Percentiles rank a stretch among this genome's conserved stretches.
Evolutionary conservation across 2,329 filamentous ascomycete species (phyloP).

Genomic region (Colletotrichum shisoi): DNA sequence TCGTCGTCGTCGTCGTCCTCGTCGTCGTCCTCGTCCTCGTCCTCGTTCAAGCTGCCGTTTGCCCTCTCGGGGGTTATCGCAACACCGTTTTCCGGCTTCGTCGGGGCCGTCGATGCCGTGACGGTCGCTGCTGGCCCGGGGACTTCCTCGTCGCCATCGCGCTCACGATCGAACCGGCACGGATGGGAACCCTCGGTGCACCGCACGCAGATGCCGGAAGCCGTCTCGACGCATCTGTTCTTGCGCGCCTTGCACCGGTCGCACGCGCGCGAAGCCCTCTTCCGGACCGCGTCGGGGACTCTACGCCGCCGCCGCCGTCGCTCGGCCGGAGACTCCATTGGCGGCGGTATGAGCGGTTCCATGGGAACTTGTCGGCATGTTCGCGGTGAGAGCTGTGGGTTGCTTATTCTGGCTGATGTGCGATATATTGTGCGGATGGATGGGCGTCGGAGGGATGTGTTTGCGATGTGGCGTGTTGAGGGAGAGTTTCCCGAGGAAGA

Average conservation of each 20-base stretch:
- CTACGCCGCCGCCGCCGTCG: constrained; percentile 41
- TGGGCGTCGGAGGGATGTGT: neutral
- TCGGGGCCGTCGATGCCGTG: neutral
- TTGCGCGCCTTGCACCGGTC: constrained; percentile 49
- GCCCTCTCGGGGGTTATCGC: neutral
- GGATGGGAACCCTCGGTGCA: constrained; percentile 43
- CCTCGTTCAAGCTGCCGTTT: neutral
- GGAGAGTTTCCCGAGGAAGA: neutral
- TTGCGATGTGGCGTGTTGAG: neutral
- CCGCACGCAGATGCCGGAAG: constrained; percentile 44
- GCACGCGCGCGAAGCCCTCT: constrained; percentile 48
- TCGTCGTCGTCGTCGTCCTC: too few relatives aligned
- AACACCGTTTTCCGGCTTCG: neutral
- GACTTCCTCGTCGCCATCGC: neutral
- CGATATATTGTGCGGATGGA: too few relatives aligned
- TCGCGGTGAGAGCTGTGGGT: neutral
- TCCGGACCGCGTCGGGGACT: constrained; percentile 48
- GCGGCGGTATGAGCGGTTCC: neutral
- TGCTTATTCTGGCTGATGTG: neutral
- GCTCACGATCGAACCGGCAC: constrained; percentile 40
- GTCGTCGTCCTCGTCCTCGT: too few relatives aligned
- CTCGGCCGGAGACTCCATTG: constrained; percentile 26
- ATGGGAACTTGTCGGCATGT: neutral
- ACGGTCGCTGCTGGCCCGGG: constrained; percentile 29
- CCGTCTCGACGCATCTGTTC: constrained; percentile 47